These are phyloP conservation scores for Trametes cubensis DNA, from an alignment of 768 basidiomycete species.

Conservation along the genomic window DNA sequence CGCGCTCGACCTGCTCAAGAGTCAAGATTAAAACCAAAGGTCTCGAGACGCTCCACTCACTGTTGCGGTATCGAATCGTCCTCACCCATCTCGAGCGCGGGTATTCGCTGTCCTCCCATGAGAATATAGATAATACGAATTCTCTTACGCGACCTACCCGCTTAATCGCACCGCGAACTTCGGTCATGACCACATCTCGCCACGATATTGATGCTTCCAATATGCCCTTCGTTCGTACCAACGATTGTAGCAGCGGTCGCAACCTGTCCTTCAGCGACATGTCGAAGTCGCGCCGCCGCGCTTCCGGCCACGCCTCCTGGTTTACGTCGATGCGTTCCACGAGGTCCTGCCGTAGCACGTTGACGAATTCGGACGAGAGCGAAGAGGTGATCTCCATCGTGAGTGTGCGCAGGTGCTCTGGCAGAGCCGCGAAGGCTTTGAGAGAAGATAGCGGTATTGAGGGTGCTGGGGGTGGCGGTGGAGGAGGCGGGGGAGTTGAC, in stretches of 20 bases:
- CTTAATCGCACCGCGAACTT: conserved; percentile 59
- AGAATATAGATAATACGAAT: not conserved
- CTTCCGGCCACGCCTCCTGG: conserved; percentile 19
- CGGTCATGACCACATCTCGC: conserved; percentile 66
- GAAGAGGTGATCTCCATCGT: conserved; percentile 77
- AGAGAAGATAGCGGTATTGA: conserved; percentile 68
- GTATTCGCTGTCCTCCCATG: conserved; percentile 51
- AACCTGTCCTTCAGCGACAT: conserved; percentile 62
- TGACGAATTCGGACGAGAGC: conserved; percentile 77
- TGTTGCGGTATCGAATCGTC: conserved; percentile 42
- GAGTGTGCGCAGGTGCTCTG: conserved; percentile 68
- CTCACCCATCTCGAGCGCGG: conserved; percentile 59
- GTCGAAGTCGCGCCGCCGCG: conserved; percentile 35
- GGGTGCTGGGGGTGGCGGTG: conserved; percentile 25
- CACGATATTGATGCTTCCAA: conserved; percentile 70
- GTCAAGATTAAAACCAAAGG: not conserved
- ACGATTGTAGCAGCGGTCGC: conserved; percentile 74
- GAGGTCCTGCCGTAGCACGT: conserved; percentile 68
- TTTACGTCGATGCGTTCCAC: conserved; percentile 49
- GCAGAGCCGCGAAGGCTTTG: conserved; percentile 73
- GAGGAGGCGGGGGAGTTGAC: conserved; percentile 15
- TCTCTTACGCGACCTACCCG: conserved; percentile 48
- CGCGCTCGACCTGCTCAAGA: conserved; percentile 44
- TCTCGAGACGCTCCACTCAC: conserved; percentile 10
- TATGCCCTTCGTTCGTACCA: conserved; percentile 71